Percentiles rank a stretch among this genome's conserved stretches.
phyloP scores from a whole-genome alignment of 2,329 filamentous ascomycete genomes.

The Scytalidium sp. region DNA sequence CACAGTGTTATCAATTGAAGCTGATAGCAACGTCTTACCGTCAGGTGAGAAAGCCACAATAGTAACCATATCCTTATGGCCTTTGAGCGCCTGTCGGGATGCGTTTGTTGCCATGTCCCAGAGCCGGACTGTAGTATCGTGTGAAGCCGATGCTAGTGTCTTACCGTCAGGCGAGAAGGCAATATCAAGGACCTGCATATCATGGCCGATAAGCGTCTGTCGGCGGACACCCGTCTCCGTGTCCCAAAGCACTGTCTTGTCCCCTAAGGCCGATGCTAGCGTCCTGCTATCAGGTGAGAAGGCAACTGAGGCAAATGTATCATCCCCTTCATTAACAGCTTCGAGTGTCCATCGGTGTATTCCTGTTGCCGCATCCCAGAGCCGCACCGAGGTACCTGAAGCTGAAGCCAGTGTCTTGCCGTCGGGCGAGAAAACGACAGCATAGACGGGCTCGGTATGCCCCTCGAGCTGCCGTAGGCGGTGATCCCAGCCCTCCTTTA shows the following conservation, averaged over 20 bases:
- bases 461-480: constrained; percentile 1
- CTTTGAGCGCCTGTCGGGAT: constrained; percentile 3
- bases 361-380: constrained; percentile 96
- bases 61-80: constrained; percentile 4
- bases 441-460: constrained; percentile 1
- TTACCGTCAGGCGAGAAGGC: constrained; percentile 8
- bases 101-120: not conserved
- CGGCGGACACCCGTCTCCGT: not conserved
- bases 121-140: constrained; percentile 2
- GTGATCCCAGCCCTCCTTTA: constrained; percentile 3
- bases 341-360: constrained; percentile 78
- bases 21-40: constrained; percentile 1
- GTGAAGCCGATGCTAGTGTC: constrained; percentile 2
- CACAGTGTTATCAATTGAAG: constrained; percentile 1
- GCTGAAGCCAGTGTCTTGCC: constrained; percentile 1
- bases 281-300: constrained; percentile 4
- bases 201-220: not conserved
- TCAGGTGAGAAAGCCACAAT: constrained; percentile 6
- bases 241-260: constrained; percentile 73
- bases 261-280: constrained; percentile 78
- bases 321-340: constrained; percentile 95
- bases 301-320: constrained; percentile 52
- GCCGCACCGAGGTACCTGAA: constrained; percentile 76
- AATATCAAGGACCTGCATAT: not conserved
- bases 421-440: constrained; percentile 1